Evolutionary conservation across 2,329 filamentous ascomycete species (phyloP), one percentile per base, ranked within the genome.

Genomic region (Curvularia eragrostidis): DNA sequence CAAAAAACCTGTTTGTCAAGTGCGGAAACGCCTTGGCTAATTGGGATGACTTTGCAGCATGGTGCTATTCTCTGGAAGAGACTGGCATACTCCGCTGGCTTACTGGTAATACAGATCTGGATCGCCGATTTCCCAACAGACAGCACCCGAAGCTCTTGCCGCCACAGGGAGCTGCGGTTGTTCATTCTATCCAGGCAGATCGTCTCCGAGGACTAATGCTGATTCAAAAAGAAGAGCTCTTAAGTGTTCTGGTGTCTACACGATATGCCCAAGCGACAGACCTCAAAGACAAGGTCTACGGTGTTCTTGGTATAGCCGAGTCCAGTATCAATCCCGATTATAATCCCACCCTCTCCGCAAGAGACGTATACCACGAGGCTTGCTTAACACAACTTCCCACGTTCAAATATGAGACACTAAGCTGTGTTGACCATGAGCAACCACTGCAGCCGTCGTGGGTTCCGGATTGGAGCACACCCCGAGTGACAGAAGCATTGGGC

Each of bases 271-370:
- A 59, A 6, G 67, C 66, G n/a, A 59, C 52, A 5, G 52, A 67
- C 4, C 52, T 63, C 9, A 70, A 69, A 34, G 69, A 72, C 49
- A 72, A 72, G 47, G 60, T 68, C 0, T 72, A 70, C 28, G 68
- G 68, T 13, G 58, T 71, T 0, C 61, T 70, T 8, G 69, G 65
- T 6, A 56, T 69, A n/a, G 48, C 55, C 24, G 32, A 61, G 6
- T 39, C 56, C 4, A 28, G 38, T 8, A 64, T 70, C 18, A 44
- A 34, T 15, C 62, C 65, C 1, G 57, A 58, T 12, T 72, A 71
- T 34, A 63, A 58, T 2, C 34, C 57, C 2, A 39, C 50, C 5
- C 49, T 55, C 5, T 56, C 60, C 2, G 50, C 44, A 1, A 58
- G 64, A 46, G 58, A 68, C 1, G 62, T 71, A 3, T 71, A 67